Conservation (phyloP, 192 early-diverging fungal genomes). For the Coemansia sp. region DNA sequence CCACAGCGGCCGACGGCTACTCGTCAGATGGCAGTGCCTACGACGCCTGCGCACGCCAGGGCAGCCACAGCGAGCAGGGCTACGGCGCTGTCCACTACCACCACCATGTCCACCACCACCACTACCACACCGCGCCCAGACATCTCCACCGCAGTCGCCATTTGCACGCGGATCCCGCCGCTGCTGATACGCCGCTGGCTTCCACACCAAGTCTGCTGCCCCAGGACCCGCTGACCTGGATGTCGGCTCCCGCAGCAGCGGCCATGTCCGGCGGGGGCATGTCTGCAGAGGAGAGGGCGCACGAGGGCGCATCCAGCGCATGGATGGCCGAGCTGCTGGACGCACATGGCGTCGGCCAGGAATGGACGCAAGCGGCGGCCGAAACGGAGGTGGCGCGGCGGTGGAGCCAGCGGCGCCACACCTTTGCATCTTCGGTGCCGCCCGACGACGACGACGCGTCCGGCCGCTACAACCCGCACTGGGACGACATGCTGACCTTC, state of each 20-base stretch:
- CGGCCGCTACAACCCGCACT: constrained; percentile 50
- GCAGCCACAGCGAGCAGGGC: too few relatives aligned
- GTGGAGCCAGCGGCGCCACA: constrained; percentile 30
- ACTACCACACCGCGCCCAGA: constrained; percentile 19
- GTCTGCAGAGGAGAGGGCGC: not conserved
- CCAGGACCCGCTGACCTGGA: constrained; percentile 44
- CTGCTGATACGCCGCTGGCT: too few relatives aligned
- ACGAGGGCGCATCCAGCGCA: constrained; percentile 13
- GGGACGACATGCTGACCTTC: constrained; percentile 60
- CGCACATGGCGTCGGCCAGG: constrained; percentile 31
- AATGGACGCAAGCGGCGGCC: constrained; percentile 17
- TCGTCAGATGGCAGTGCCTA: constrained; percentile 7
- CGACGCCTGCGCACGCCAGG: constrained; percentile 9
- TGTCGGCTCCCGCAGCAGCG: constrained; percentile 12
- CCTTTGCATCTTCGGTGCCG: constrained; percentile 27
- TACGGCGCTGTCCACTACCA: constrained; percentile 10
- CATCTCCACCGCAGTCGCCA: constrained; percentile 17
- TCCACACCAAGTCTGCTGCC: too few relatives aligned
- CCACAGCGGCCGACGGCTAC: not conserved
- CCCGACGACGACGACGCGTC: constrained; percentile 32
- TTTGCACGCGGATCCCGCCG: constrained; percentile 1
- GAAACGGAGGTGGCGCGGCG: constrained; percentile 15
- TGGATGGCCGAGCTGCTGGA: constrained; percentile 36
- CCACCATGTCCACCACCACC: constrained; percentile 38
- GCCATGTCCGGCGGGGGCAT: not conserved